These are phyloP conservation scores for Lyophyllum shimeji DNA, from an alignment of 768 basidiomycete species.

Conservation along the genomic window DNA sequence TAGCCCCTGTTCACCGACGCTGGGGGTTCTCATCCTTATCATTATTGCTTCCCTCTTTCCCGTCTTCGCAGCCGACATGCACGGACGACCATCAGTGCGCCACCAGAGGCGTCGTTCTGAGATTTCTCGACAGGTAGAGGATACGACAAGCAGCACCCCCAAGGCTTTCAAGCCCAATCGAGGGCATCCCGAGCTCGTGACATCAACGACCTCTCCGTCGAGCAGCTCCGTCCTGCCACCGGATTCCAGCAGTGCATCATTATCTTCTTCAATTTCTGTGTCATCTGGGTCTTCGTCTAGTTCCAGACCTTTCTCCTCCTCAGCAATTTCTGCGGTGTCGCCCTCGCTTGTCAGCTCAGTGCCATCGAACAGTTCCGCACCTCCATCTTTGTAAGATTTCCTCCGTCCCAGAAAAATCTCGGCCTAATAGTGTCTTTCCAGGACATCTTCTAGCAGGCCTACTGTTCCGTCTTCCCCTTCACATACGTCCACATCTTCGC, in stretches of 20 bases:
- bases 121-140: slow-evolving; percentile 5
- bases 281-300: background rate
- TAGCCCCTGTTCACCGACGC: background rate
- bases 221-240: slow-evolving; percentile 1
- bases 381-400: background rate
- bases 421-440: background rate
- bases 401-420: background rate
- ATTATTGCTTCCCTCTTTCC: background rate
- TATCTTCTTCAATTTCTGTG: slow-evolving; percentile 1
- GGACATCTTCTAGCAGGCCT: background rate
- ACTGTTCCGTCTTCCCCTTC: background rate
- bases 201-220: background rate
- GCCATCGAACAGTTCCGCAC: background rate
- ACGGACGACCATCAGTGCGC: background rate
- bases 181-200: background rate
- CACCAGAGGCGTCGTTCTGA: slow-evolving; percentile 9
- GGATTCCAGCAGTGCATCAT: background rate
- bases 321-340: background rate
- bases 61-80: slow-evolving; percentile 5
- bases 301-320: background rate
- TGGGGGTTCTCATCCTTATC: background rate
- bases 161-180: background rate
- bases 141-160: background rate
- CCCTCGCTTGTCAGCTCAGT: background rate
- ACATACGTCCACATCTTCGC: background rate